Evolutionary conservation across 140 eudicot genomes (phyloP), one percentile per base, ranked within the genome.

Genomic region (Senecio squalidus): DNA sequence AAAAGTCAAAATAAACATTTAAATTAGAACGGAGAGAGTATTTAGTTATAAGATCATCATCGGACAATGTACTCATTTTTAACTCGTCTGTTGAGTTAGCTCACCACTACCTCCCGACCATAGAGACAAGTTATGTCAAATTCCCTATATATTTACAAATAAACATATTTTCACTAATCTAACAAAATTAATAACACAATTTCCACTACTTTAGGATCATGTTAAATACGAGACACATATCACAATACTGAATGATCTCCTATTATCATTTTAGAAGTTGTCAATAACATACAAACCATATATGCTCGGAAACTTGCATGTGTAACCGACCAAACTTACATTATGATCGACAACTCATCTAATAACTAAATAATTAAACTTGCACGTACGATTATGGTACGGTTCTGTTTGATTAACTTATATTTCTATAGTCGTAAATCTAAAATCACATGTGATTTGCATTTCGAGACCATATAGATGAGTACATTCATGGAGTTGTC

Each of bases 401-500:
- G 24, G 18, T 22, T 53, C 15, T 9, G 3, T 22, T 17, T 50
- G 25, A 4, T 50, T 14, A 50, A 2, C 14, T 15, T 1, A 28
- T 28, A 17, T 53, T 28, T 15, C 28, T 2, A 50, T 31, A 50
- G 4, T 21, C 44, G 22, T 3, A 31, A 61, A 45, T 61, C 43
- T 27, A 30, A 28, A 48, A 33, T 13, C 34, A 21, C 59, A 63
- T 40, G 69, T 64, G 51, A 49, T n/a, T 49, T 23, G 33, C 11
- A 30, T 18, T 63, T 47, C 5, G 9, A 47, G 48, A 47, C 51
- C 70, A 64, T 64, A 39, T 64, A 46, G n/a, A 47, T 50, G 51
- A 14, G 38, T 64, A 30, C 30, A 50, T 50, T 60, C 22, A 49
- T 49, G 70, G 9, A 64, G 70, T 36, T 64, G 60, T 64, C 60